A percentile compares a stretch with the other conserved stretches of the same genome.
Evolutionary conservation across 192 early-diverging fungal genomes (phyloP).

Genomic region (Radiomyces spectabilis): DNA sequence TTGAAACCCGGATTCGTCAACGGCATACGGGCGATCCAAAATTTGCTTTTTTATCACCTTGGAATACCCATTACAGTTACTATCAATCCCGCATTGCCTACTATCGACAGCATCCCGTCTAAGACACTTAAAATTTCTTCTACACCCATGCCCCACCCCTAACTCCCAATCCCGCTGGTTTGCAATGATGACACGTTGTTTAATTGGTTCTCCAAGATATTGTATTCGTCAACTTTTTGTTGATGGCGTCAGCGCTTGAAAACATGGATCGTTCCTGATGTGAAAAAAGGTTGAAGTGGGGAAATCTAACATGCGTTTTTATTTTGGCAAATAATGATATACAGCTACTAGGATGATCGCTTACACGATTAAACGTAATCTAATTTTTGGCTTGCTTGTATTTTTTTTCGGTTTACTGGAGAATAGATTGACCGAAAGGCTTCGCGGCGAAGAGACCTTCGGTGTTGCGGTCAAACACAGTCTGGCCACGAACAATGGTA

Average conservation of each 20-base stretch:
- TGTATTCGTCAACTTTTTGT: neutral
- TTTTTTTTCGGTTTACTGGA: no score
- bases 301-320: neutral
- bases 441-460: neutral
- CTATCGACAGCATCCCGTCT: no score
- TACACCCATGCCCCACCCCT: neutral
- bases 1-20: slow-evolving; percentile 35
- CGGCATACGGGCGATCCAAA: slow-evolving; percentile 34
- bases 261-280: no score
- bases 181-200: no score
- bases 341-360: neutral
- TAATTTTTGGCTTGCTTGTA: no score
- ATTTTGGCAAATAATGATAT: neutral
- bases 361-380: neutral
- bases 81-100: slow-evolving; percentile 19
- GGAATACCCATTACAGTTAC: slow-evolving; percentile 38
- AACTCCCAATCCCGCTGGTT: no score
- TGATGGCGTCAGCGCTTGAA: neutral
- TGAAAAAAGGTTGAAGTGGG: neutral
- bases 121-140: neutral
- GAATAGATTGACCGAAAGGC: slow-evolving; percentile 7
- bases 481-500: slow-evolving; percentile 62
- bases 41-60: slow-evolving; percentile 43
- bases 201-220: no score
- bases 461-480: slow-evolving; percentile 25